These are phyloP conservation scores for Mallotus nudiflorus DNA, from an alignment of 345 rosid species.

Conservation along the genomic window DNA sequence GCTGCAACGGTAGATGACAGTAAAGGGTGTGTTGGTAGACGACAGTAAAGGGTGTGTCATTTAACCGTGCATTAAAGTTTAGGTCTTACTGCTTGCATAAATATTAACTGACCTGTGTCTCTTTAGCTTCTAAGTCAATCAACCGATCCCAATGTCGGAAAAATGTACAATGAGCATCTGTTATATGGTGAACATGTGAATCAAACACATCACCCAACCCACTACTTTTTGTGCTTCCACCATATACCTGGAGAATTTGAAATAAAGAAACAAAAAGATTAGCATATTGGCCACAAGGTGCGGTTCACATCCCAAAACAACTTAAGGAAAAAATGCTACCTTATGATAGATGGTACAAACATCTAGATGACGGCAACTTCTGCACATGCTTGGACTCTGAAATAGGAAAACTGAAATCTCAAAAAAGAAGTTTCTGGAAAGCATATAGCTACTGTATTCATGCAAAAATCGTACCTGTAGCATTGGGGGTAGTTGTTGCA, in stretches of 20 bases:
- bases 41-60: constrained; percentile 3
- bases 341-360: constrained; percentile 87
- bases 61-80: constrained; percentile 6
- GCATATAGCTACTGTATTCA: constrained; percentile 10
- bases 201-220: constrained; percentile 83
- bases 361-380: constrained; percentile 85
- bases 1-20: constrained; percentile 52
- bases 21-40: constrained; percentile 3
- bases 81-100: background rate
- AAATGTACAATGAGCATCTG: constrained; percentile 57
- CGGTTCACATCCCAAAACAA: background rate
- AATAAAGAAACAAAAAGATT: constrained; percentile 8
- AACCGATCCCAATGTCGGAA: constrained; percentile 77
- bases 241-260: constrained; percentile 64
- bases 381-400: constrained; percentile 83
- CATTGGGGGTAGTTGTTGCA: constrained; percentile 85
- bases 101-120: constrained; percentile 56
- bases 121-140: constrained; percentile 91
- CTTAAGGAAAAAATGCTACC: constrained; percentile 47
- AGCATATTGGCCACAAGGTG: background rate
- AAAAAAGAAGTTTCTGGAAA: constrained; percentile 10
- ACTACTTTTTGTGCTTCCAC: constrained; percentile 75
- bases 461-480: constrained; percentile 52
- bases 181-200: constrained; percentile 65
- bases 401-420: constrained; percentile 21